Evolutionary conservation across 148 eudicot species (phyloP).

Genomic region (Suaeda aralocaspica): DNA sequence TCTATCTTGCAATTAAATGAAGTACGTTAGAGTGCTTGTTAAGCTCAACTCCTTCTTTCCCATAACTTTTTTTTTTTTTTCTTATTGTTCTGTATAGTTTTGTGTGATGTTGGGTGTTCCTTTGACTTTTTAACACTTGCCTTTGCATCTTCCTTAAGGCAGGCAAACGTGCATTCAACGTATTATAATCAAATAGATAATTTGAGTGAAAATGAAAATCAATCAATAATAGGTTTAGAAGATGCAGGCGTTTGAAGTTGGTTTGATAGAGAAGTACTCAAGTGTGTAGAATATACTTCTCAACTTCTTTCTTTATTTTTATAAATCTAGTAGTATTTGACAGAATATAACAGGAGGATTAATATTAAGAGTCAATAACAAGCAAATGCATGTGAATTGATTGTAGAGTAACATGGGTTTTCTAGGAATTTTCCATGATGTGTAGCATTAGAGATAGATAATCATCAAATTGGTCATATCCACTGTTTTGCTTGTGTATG

Average conservation of each 20-base stretch:
- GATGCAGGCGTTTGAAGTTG: conserved; percentile 6
- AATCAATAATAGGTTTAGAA: neutral
- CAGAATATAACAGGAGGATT: neutral
- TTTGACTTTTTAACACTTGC: conserved; percentile 21
- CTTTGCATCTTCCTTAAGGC: conserved; percentile 20
- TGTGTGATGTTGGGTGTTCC: neutral
- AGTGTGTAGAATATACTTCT: too few relatives aligned
- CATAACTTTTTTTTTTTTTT: neutral
- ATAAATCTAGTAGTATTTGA: too few relatives aligned
- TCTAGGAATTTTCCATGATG: conserved; percentile 7
- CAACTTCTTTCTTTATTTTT: too few relatives aligned
- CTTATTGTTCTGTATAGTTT: neutral
- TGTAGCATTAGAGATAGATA: neutral
- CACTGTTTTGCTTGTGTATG: neutral
- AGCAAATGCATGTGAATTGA: conserved; percentile 30
- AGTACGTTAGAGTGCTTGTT: neutral
- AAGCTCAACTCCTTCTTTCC: neutral
- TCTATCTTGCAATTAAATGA: neutral
- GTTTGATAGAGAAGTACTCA: conserved; percentile 10
- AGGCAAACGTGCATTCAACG: conserved; percentile 31
- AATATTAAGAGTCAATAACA: conserved; percentile 16
- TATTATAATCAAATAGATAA: neutral
- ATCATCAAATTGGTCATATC: neutral
- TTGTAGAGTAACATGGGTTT: conserved; percentile 30
- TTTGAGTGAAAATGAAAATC: neutral